Evolutionary conservation across 208 protist species (phyloP), one percentile per base, ranked within the genome.

Genomic region (Borovskyia barvae): DNA sequence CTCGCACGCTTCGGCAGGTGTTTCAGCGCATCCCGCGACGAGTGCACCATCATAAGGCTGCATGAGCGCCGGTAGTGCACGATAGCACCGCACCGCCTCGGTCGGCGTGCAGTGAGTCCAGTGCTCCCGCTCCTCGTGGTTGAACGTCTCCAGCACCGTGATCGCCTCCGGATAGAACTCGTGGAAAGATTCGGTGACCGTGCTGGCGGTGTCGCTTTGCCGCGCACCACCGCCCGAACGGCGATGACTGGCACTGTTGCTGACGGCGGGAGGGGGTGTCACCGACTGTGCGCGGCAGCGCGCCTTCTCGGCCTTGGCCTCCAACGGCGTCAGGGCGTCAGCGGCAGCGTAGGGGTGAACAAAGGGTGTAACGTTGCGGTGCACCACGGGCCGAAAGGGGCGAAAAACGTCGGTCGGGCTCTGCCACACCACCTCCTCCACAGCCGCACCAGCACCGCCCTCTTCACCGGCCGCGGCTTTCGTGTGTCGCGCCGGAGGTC

Each of bases 351-450:
- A 96, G 8, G 91, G 91, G 50, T 80, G 45, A 22, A 92, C 47
- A 46, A 90, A 93, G 1, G 84, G 85, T 5, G 86, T 88, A n/a
- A 65, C 61, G 56, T 93, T 95, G 49, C 81, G 82, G 68, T 94
- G 81, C 19, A 97, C 88, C 5, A 95, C 80, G 2, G 91, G 91
- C n/a, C 89, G 90, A 54, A 97, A 97, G 11, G 91, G 91, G 5
- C 69, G 61, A 32, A 91, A 75, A 19, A 95, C 75, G 20, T 88
- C 82, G 1, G 58, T 61, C 8, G 88, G 87, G 3, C 86, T 75
- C 37, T 67, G 67, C 88, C 91, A 97, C 15, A 43, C 35, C n/a
- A 90, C 68, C 12, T 39, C 36, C 9, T 58, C 35, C 0, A 66
- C 19, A 12, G 35, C 46, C n/a, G 28, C 26, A 1, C 8, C 41